Evolutionary conservation across 768 basidiomycete genomes (phyloP).

Genomic region (Panellus pusillus): DNA sequence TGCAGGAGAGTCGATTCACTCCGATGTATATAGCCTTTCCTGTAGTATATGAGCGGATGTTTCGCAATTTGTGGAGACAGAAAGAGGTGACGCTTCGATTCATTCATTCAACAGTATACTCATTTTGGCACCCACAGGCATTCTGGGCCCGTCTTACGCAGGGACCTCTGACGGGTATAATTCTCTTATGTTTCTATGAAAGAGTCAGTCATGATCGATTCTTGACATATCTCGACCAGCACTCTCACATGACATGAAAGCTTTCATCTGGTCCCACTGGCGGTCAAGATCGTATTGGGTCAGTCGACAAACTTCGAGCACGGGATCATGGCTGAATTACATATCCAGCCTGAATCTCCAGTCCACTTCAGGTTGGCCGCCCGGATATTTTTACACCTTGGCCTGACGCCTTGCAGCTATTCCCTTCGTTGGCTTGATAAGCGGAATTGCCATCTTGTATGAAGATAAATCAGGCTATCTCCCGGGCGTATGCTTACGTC

Average conservation of each 20-base stretch:
- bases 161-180: conserved; percentile 21
- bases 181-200: conserved; percentile 38
- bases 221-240: neutral
- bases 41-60: conserved; percentile 36
- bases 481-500: no score
- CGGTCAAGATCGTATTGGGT: conserved; percentile 42
- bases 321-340: neutral
- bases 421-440: conserved; percentile 35
- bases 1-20: conserved; percentile 26
- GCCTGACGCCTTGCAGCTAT: conserved; percentile 29
- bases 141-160: conserved; percentile 21
- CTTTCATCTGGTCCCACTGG: conserved; percentile 34
- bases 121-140: conserved; percentile 2
- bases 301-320: conserved; percentile 1
- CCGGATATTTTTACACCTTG: neutral
- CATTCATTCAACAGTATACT: neutral
- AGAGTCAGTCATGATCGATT: conserved; percentile 14
- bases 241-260: neutral
- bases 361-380: conserved; percentile 9
- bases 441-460: conserved; percentile 34
- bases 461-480: neutral
- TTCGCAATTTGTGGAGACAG: conserved; percentile 39
- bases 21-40: conserved; percentile 36
- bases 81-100: conserved; percentile 23
- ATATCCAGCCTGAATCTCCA: conserved; percentile 13